Base-by-base conservation (phyloP, 345 rosid genomes). In the Gossypium bickii region DNA sequence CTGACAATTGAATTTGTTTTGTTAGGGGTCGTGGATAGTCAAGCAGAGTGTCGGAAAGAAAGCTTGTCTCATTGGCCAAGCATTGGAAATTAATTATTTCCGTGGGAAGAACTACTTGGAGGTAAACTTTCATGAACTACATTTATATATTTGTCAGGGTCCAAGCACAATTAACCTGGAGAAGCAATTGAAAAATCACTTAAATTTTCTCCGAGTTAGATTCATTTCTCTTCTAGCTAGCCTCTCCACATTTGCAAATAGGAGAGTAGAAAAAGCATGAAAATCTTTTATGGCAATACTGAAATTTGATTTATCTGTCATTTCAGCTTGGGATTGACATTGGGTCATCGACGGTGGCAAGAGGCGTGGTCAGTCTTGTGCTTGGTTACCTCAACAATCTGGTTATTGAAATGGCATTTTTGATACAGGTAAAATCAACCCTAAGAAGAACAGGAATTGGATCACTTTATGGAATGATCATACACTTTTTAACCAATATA, bases 11-110 rank as follows among this genome's bases (percentile, higher is more conserved):
- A 59, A 59, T 41, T 73, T 34, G 53, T 43, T 82, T 82, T 57
- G 51, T 67, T 86, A 94, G 98, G 98, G 98, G 58, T 92, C 98
- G 11, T 94, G 98, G 98, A 92, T 92, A 84, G 98, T 94, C 45
- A 94, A 90, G 83, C 97, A 92, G 77, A 94, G 98, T 78, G 98
- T 94, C 2, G 97, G 98, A 68, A 94, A 92, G 83, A 94, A 92
- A 85, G 97, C 97, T 45, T 94, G 98, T 83, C 87, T 94, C 79
- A 77, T 92, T 79, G 98, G 97, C 74, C 98, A 94, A 80, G 98
- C 98, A 17, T 87, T 94, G 78, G 93, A 88, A 81, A 87, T 92
- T 67, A 94, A 90, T 78, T 94, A 94, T 87, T 90, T 92, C 79
- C 91, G 45, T 13, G 98, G 97, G 76, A 87, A 83, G 78, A 94